A percentile compares a stretch with the other conserved stretches of the same genome.
Evolutionary conservation across 345 rosid species (phyloP).

Genomic region (Populus alba): DNA sequence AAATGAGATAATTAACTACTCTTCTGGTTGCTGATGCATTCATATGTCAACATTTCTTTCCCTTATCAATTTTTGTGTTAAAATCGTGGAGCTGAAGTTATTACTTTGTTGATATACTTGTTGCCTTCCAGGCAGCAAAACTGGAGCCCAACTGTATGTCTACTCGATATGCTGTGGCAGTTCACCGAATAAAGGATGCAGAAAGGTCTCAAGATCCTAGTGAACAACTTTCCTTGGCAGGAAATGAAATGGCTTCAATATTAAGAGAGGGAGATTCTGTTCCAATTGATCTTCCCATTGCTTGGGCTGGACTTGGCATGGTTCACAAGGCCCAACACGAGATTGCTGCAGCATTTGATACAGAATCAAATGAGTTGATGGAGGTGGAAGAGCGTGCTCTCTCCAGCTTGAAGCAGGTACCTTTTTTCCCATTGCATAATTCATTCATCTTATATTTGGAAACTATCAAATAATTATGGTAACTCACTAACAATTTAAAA

Average conservation of each 20-base stretch:
- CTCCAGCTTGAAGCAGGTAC: conserved; percentile 84
- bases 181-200: conserved; percentile 82
- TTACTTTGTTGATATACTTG: conserved; percentile 1
- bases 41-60: not conserved
- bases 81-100: not conserved
- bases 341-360: conserved; percentile 74
- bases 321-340: conserved; percentile 90
- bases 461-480: no score
- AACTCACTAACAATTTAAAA: not conserved
- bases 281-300: conserved; percentile 67
- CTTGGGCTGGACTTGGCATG: conserved; percentile 94
- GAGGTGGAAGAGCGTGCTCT: conserved; percentile 75
- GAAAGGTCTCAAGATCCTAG: conserved; percentile 92
- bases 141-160: conserved; percentile 94
- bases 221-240: conserved; percentile 87
- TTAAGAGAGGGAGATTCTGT: conserved; percentile 88
- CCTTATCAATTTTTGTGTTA: not conserved
- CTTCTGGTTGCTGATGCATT: not conserved
- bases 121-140: conserved; percentile 70
- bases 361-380: conserved; percentile 52
- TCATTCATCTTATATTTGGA: no score
- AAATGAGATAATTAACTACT: no score
- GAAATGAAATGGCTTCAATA: conserved; percentile 96
- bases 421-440: not conserved
- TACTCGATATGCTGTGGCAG: conserved; percentile 87